These are phyloP conservation scores for Cadophora sp. DNA, from an alignment of 2,329 filamentous ascomycete species.

Conservation along the genomic window DNA sequence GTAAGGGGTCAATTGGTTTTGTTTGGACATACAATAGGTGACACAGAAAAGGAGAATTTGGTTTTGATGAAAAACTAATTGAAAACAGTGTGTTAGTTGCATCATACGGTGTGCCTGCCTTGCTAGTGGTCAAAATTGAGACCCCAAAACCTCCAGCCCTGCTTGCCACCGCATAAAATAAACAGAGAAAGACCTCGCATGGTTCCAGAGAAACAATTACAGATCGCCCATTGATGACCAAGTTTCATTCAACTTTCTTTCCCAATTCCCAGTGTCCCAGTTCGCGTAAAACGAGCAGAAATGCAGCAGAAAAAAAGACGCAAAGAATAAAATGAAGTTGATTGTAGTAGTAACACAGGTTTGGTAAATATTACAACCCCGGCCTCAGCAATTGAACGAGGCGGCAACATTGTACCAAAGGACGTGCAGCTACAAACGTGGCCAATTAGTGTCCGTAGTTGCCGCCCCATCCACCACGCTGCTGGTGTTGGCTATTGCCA, in stretches of 20 bases:
- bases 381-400: slow-evolving; percentile 28
- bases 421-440: slow-evolving; percentile 38
- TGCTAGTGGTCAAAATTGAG: not conserved
- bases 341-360: slow-evolving; percentile 43
- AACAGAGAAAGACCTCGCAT: not conserved
- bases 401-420: slow-evolving; percentile 37
- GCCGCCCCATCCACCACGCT: slow-evolving; percentile 56
- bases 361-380: slow-evolving; percentile 39
- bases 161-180: slow-evolving; percentile 4
- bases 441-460: slow-evolving; percentile 50
- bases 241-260: slow-evolving; percentile 18
- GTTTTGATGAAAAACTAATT: slow-evolving; percentile 16
- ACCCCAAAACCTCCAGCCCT: not conserved
- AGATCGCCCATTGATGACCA: slow-evolving; percentile 20
- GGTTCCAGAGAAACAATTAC: slow-evolving; percentile 17
- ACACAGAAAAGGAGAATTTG: not conserved
- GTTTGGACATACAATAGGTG: not conserved
- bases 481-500: slow-evolving; percentile 48
- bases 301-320: slow-evolving; percentile 16
- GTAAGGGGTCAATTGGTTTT: not conserved
- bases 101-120: not conserved
- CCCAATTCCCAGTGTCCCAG: slow-evolving; percentile 7
- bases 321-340: slow-evolving; percentile 15
- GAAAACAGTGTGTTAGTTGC: slow-evolving; percentile 22
- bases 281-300: slow-evolving; percentile 10